Base-by-base conservation (phyloP, 768 basidiomycete species). In the Dacryopinax primogenitus region DNA sequence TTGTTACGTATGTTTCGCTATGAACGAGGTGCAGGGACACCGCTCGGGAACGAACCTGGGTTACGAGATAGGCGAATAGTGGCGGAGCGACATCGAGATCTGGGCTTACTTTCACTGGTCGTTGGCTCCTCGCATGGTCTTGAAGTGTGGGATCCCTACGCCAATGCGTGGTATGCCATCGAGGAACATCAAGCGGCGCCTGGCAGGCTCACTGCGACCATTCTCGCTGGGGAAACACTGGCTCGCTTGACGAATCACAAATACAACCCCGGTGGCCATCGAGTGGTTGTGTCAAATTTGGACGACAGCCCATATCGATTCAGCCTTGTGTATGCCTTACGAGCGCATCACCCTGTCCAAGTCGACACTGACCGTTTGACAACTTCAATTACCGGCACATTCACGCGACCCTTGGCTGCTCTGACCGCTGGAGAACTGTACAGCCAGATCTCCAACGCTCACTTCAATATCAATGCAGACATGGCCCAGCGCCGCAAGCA, bases 1-100 rank as follows among this genome's bases (percentile, higher is more conserved):
- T 65, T 69, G 26, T 61, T 69, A 13, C 32, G 68, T 3, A 66
- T 69, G 67, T 69, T 69, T 63, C 65, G 68, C 30, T 69, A 69
- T 63, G 68, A 69, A 15, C 67, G 68, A 3, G 51, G 51, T 3
- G 51, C 51, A 3, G 51, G 51, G 13, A 58, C 26, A 18, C 51
- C 51, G 13, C 51, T 58, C 9, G 51, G 51, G 11, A 58, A 3
- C 21, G 51, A 58, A 30, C 67, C 68, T 28, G 63, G 63, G 28
- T 26, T 37, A 21, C 16, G 28, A 30, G 64, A 62, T 45, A 34
- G 62, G 18, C 67, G 67, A 6, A 37, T 68, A 21, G 68, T 69
- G 30, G 62, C 67, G 15, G 68, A 67, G 34, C 45, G 65, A 18
- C 68, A 69, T 63, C 64, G 64, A 12, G 68, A 69, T 62, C 63